Percentiles rank a stretch among this genome's conserved stretches.
These are phyloP conservation scores for Zygosaccharomyces sapae DNA, from an alignment of 1,139 yeast genomes.

Conservation along the genomic window DNA sequence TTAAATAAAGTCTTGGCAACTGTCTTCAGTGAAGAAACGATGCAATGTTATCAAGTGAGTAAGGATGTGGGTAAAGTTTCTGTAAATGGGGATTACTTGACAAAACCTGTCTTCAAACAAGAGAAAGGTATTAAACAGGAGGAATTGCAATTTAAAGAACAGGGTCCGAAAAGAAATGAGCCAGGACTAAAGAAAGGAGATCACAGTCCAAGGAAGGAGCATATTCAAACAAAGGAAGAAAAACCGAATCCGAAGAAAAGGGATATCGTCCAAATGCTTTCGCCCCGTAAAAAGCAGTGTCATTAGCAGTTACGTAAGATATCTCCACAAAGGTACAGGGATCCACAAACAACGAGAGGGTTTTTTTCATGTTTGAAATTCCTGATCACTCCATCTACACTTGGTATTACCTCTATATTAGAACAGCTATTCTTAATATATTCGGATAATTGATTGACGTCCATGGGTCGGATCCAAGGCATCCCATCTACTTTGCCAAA, in stretches of 20 bases:
- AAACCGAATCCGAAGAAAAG: background rate
- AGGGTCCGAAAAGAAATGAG: slow-evolving; percentile 2
- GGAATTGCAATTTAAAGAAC: slow-evolving; percentile 6
- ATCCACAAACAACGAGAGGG: slow-evolving; percentile 68
- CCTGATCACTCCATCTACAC: slow-evolving; percentile 17
- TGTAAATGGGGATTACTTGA: slow-evolving; percentile 47
- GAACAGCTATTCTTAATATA: slow-evolving; percentile 37
- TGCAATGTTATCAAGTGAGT: slow-evolving; percentile 55
- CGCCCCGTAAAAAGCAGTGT: slow-evolving; percentile 6
- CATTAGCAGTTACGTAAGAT: slow-evolving; percentile 40
- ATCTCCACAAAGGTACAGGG: slow-evolving; percentile 72
- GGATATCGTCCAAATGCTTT: slow-evolving; percentile 12
- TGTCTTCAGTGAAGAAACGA: slow-evolving; percentile 38
- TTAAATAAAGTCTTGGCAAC: slow-evolving; percentile 41
- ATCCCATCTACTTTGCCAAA: slow-evolving; percentile 75
- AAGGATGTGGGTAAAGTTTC: slow-evolving; percentile 62
- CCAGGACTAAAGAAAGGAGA: slow-evolving; percentile 4
- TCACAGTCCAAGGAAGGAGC: background rate
- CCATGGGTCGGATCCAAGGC: slow-evolving; percentile 79
- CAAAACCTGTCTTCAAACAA: slow-evolving; percentile 39
- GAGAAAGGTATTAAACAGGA: slow-evolving; percentile 19
- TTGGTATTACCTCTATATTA: slow-evolving; percentile 15
- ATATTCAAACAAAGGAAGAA: slow-evolving; percentile 6
- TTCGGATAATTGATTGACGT: slow-evolving; percentile 39
- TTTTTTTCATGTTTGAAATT: slow-evolving; percentile 17